Percentiles rank a stretch among this genome's conserved stretches.
These are phyloP conservation scores for Pontederia crassipes DNA, from an alignment of 176 grass and related monocot species.

Conservation along the genomic window DNA sequence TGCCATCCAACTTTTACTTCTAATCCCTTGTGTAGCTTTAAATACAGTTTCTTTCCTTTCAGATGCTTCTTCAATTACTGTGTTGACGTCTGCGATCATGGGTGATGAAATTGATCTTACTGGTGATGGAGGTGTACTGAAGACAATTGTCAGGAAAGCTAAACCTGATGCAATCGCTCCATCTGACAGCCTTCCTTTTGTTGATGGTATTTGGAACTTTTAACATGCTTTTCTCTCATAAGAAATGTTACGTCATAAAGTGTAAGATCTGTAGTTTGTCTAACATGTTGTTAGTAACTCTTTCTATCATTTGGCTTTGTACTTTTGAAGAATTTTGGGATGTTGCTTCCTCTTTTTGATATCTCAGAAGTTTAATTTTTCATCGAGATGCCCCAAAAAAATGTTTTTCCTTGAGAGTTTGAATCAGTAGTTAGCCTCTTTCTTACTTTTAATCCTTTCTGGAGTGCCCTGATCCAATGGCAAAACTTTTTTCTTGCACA, in stretches of 20 bases:
- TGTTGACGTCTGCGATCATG: conserved; percentile 28
- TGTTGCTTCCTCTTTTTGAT: no score
- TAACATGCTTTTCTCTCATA: background rate
- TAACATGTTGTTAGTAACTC: no score
- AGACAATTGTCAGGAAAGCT: conserved; percentile 57
- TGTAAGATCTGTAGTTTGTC: background rate
- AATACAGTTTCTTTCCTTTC: background rate
- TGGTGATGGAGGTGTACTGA: conserved; percentile 82
- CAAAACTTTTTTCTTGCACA: no score
- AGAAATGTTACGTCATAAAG: background rate
- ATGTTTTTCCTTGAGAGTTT: no score
- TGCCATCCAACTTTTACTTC: background rate
- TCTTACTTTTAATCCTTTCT: no score
- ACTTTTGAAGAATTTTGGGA: no score
- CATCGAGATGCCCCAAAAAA: no score
- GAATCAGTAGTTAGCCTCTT: no score
- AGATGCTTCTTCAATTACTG: background rate
- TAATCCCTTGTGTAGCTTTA: no score
- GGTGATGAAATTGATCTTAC: conserved; percentile 70
- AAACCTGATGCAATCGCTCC: conserved; percentile 68
- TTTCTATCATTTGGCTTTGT: no score
- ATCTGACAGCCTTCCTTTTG: conserved; percentile 62
- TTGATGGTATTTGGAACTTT: conserved; percentile 56
- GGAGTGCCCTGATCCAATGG: no score
- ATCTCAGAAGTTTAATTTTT: no score